Evolutionary conservation across 257 asterid genomes (phyloP), one percentile per base, ranked within the genome.

Genomic region (Thymus quinquecostatus): DNA sequence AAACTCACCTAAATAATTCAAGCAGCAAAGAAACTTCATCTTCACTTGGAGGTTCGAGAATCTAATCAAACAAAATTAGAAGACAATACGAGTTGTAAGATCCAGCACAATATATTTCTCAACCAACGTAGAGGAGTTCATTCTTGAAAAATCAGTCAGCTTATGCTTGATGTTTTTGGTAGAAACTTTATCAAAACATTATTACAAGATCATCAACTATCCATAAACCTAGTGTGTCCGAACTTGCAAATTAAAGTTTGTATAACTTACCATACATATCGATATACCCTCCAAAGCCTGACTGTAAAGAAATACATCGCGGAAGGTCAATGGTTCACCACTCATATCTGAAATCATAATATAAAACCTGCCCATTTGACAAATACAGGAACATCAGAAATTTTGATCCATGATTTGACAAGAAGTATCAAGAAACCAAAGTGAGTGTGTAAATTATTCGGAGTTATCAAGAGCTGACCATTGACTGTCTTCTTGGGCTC

Each of bases 221-320:
- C 36, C 28, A 63, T 63, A 64, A 73, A 60, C 69, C 65, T 59
- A 60, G 21, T 21, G 34, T 56, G 34, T 60, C 27, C 47, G 43
- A 47, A 68, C 14, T 48, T 11, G 43, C 13, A 71, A 56, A 21
- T 50, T 49, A 68, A 28, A 34, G 36, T 59, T 30, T 45, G 2
- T 41, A 54, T 43, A 10, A 67, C 92, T 32, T 87, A 94, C 98
- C 98, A 91, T 91, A 69, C 80, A 86, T 70, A 94, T 86, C 69
- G 96, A 70, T 83, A 94, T 86, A 75, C 97, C 98, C 82, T 94
- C 98, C 92, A 94, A 85, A 75, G 98, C 96, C 83, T 90, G 98
- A 76, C 98, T 93, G 81, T 85, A 84, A 63, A 93, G 96, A 83
- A 90, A 93, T 70, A 83, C 94, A 63, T 93, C 97, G 64, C 82